Evolutionary conservation across 2,329 filamentous ascomycete genomes (phyloP).

Genomic region (Claviceps arundinis): DNA sequence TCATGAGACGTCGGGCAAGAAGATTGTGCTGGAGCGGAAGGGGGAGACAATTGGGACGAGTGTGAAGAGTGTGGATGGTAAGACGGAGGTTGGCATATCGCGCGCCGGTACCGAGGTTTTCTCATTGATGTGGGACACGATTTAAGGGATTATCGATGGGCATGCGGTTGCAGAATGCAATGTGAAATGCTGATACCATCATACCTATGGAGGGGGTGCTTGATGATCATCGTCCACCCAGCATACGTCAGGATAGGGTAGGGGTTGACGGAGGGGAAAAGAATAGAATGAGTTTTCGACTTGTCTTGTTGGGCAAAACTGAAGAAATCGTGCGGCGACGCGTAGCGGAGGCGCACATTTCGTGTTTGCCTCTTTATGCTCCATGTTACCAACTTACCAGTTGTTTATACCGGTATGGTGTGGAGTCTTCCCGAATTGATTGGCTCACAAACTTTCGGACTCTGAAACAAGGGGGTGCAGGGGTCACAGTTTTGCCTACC

Average conservation of each 20-base stretch:
- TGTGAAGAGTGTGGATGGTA: constrained; percentile 24
- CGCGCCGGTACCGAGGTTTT: constrained; percentile 28
- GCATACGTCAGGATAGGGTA: neutral
- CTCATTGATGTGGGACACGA: constrained; percentile 22
- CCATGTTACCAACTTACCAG: too few species aligned
- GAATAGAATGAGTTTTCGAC: too few species aligned
- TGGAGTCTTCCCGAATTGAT: too few species aligned
- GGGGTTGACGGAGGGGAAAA: neutral
- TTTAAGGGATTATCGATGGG: neutral
- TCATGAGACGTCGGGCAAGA: constrained; percentile 14
- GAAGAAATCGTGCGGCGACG: too few species aligned
- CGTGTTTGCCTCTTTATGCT: too few species aligned
- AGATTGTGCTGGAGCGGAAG: constrained; percentile 27
- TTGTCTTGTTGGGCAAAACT: too few species aligned
- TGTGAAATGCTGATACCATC: neutral
- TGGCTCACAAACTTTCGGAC: too few species aligned
- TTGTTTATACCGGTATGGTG: too few species aligned
- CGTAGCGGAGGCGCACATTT: too few species aligned
- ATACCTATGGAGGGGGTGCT: neutral
- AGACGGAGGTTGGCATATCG: constrained; percentile 30
- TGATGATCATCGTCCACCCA: neutral
- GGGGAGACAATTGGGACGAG: constrained; percentile 27
- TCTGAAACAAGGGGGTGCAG: too few species aligned
- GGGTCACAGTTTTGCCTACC: too few species aligned
- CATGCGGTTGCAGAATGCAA: neutral